Conservation (phyloP, 1,284 basidiomycete genomes). For the Apiotrichum brassicae region DNA sequence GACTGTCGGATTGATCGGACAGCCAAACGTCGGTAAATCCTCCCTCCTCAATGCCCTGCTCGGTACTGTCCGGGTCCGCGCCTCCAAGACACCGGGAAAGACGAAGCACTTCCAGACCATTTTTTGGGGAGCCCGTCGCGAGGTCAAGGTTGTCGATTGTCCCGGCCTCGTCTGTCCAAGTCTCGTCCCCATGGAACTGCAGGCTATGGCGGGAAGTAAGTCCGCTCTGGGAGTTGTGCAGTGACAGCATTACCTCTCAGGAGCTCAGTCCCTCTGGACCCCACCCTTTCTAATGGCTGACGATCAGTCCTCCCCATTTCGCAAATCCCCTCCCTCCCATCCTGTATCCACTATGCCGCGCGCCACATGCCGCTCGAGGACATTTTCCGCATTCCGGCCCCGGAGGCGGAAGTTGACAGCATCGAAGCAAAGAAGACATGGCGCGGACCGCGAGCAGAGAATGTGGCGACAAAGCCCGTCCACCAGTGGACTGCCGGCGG, state of each 20-base stretch:
- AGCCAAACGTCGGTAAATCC: constrained; percentile 91
- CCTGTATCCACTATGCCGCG: constrained; percentile 64
- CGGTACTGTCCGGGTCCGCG: constrained; percentile 70
- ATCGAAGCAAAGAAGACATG: constrained; percentile 39
- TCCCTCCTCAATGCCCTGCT: constrained; percentile 85
- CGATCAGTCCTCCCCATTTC: constrained; percentile 74
- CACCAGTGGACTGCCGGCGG: constrained; percentile 52
- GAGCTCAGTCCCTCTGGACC: neutral
- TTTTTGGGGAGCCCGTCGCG: constrained; percentile 62
- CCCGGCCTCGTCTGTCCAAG: constrained; percentile 79
- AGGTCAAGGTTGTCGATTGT: constrained; percentile 76
- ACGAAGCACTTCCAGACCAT: constrained; percentile 92
- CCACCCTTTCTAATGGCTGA: neutral
- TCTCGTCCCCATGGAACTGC: constrained; percentile 69
- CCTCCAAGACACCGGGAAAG: constrained; percentile 88
- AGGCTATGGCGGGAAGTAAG: constrained; percentile 51
- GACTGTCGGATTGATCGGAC: constrained; percentile 81
- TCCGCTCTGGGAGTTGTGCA: constrained; percentile 1
- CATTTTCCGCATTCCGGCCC: constrained; percentile 54
- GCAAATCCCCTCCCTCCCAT: constrained; percentile 70
- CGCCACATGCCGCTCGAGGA: constrained; percentile 69
- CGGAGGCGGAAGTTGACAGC: constrained; percentile 24
- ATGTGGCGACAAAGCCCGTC: neutral
- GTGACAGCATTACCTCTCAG: too few relatives aligned
- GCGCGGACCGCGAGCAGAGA: constrained; percentile 9